These are phyloP conservation scores for Leccinum disarticulatum DNA, from an alignment of 768 basidiomycete genomes.

Conservation along the genomic window DNA sequence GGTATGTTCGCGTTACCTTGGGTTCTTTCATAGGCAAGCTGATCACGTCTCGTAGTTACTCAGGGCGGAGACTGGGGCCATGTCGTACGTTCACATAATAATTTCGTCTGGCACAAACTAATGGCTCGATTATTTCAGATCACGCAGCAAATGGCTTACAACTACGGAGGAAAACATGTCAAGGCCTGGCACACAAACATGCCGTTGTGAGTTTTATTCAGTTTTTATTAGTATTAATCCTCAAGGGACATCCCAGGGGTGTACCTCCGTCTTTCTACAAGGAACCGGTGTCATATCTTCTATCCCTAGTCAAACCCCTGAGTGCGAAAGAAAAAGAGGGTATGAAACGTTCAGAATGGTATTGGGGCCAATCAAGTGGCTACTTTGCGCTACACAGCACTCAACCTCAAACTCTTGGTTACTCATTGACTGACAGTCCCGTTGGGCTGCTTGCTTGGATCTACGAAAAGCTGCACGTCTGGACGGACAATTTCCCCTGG, in stretches of 20 bases:
- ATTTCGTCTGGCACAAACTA: not conserved
- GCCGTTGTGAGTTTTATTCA: constrained; percentile 35
- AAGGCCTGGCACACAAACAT: constrained; percentile 57
- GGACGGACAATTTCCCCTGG: constrained; percentile 57
- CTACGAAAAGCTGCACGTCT: constrained; percentile 49
- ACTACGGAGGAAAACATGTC: constrained; percentile 41
- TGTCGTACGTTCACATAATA: constrained; percentile 25
- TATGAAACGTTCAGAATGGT: constrained; percentile 20
- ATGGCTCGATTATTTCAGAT: constrained; percentile 27
- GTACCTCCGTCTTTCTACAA: constrained; percentile 20
- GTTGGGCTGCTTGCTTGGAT: constrained; percentile 54
- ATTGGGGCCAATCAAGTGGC: constrained; percentile 25
- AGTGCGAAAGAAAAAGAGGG: constrained; percentile 28
- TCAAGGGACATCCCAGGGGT: constrained; percentile 15
- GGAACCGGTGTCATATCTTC: constrained; percentile 31
- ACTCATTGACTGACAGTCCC: constrained; percentile 56
- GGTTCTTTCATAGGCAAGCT: not conserved
- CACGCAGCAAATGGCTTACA: constrained; percentile 30
- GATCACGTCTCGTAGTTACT: constrained; percentile 34
- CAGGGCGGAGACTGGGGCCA: constrained; percentile 52
- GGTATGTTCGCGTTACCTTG: constrained; percentile 28
- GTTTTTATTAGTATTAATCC: not conserved
- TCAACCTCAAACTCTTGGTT: constrained; percentile 54
- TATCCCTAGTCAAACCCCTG: constrained; percentile 28
- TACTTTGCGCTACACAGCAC: constrained; percentile 38